phyloP scores from a whole-genome alignment of 306 rosid genomes.

The Astragalus membranaceus region DNA sequence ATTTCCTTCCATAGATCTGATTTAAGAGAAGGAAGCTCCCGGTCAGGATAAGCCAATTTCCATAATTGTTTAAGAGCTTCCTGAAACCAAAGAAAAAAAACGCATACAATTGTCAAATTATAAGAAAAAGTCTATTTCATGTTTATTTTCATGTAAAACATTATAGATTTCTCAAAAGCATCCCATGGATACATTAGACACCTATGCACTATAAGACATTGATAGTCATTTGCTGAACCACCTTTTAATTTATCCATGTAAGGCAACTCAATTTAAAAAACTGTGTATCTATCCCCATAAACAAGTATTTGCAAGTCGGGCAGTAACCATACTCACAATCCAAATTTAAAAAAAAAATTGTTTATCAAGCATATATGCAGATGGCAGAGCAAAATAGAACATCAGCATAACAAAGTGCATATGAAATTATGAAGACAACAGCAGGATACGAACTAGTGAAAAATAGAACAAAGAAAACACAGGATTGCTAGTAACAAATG shows the following conservation, averaged over 20 bases:
- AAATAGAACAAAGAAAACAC: neutral
- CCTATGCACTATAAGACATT: neutral
- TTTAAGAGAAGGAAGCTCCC: conserved; percentile 76
- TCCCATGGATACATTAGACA: neutral
- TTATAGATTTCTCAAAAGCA: neutral
- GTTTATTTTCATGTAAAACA: neutral
- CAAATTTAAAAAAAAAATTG: neutral
- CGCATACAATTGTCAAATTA: neutral
- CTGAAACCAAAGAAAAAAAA: conserved; percentile 35
- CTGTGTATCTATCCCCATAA: neutral
- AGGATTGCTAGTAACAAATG: neutral
- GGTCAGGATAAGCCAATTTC: conserved; percentile 82
- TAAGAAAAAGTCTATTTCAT: neutral
- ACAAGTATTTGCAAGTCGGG: conserved; percentile 7
- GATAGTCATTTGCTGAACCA: neutral
- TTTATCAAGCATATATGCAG: neutral
- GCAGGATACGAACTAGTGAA: neutral
- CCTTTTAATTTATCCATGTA: neutral
- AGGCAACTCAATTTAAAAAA: neutral
- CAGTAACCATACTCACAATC: neutral
- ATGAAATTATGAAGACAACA: neutral
- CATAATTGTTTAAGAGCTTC: conserved; percentile 74
- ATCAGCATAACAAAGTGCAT: too few relatives aligned
- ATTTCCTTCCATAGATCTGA: conserved; percentile 96
- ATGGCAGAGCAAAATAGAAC: too few relatives aligned